These are phyloP conservation scores for Saccharomycopsis capsularis DNA, from an alignment of 805 yeast species.

Conservation along the genomic window DNA sequence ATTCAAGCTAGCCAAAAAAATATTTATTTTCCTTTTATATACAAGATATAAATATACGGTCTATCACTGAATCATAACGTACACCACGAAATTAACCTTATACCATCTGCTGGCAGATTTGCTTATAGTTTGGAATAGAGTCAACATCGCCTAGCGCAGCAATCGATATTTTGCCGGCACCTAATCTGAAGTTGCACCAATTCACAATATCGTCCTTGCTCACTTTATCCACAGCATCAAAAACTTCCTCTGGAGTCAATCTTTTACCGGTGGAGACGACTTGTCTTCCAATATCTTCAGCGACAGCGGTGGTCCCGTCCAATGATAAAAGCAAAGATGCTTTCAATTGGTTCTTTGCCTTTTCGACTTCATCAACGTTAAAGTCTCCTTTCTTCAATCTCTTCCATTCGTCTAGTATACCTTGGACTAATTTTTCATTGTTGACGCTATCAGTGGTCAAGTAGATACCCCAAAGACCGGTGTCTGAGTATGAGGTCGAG, in stretches of 20 bases:
- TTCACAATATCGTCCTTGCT: constrained; percentile 70
- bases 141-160: constrained; percentile 86
- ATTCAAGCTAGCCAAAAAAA: too few species aligned
- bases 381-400: constrained; percentile 74
- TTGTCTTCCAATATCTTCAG: constrained; percentile 97
- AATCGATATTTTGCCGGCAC: constrained; percentile 74
- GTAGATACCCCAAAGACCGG: constrained; percentile 97
- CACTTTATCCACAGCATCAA: constrained; percentile 64
- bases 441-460: constrained; percentile 60
- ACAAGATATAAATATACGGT: too few species aligned
- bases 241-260: constrained; percentile 41
- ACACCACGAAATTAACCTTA: not conserved
- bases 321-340: constrained; percentile 83
- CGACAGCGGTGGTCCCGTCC: constrained; percentile 93
- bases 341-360: constrained; percentile 91
- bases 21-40: too few species aligned
- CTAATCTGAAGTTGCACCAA: constrained; percentile 82
- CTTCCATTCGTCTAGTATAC: constrained; percentile 81
- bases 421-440: constrained; percentile 58
- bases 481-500: constrained; percentile 94
- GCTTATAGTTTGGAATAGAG: constrained; percentile 60
- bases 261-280: constrained; percentile 83
- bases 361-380: constrained; percentile 78
- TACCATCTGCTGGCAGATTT: constrained; percentile 32
- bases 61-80: too few species aligned